Conservation (phyloP, 1,139 yeast species). For the Taphrina flavorubra region DNA sequence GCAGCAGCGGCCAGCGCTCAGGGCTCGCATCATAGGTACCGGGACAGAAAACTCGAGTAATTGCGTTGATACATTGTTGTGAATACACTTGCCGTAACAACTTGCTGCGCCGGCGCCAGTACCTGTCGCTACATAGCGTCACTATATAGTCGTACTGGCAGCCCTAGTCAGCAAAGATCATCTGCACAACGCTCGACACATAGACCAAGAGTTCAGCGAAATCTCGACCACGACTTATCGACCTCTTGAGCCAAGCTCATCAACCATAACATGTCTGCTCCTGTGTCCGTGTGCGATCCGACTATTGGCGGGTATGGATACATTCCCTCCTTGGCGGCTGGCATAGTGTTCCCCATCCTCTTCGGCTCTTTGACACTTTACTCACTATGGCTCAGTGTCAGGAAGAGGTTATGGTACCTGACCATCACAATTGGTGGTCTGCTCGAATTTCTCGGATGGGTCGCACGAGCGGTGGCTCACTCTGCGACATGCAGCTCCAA, state of each 20-base stretch:
- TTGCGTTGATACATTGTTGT: too few relatives aligned
- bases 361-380: constrained; percentile 20
- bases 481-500: constrained; percentile 54
- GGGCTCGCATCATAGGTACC: too few relatives aligned
- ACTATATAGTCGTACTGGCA: too few relatives aligned
- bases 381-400: constrained; percentile 8
- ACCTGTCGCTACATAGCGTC: too few relatives aligned
- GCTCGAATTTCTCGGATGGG: constrained; percentile 73
- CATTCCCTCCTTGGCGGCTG: constrained; percentile 31
- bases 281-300: constrained; percentile 18
- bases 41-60: too few relatives aligned
- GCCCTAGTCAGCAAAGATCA: too few relatives aligned
- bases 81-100: too few relatives aligned
- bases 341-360: constrained; percentile 34
- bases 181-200: too few relatives aligned
- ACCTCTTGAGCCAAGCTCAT: not conserved
- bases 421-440: constrained; percentile 49
- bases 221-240: too few relatives aligned
- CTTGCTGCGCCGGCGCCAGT: too few relatives aligned
- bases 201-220: too few relatives aligned
- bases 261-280: constrained; percentile 7
- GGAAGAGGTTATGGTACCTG: constrained; percentile 22
- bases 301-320: constrained; percentile 23
- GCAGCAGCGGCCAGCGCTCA: too few relatives aligned
- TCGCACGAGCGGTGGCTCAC: constrained; percentile 63